Percentiles rank a stretch among this genome's conserved stretches.
These are phyloP conservation scores for Sordariomycetes sp. DNA, from an alignment of 2,329 filamentous ascomycete species.

Conservation along the genomic window DNA sequence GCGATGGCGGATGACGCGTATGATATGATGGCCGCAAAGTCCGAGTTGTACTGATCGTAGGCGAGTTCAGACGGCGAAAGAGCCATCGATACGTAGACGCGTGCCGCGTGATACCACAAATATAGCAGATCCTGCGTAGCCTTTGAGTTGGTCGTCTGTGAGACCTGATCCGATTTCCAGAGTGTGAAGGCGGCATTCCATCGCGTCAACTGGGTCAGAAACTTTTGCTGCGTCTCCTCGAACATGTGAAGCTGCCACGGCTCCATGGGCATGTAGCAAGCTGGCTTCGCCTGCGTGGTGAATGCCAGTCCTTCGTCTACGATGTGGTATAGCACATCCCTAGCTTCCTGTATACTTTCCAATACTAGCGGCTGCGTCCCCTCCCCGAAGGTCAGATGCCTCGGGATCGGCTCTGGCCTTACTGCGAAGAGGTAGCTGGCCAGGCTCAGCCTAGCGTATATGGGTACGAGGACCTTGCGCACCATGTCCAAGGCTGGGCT, in stretches of 20 bases:
- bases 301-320: constrained; percentile 30
- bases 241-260: constrained; percentile 15
- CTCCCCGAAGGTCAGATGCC: constrained; percentile 22
- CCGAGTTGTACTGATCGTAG: constrained; percentile 22
- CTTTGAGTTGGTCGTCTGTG: constrained; percentile 9
- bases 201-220: constrained; percentile 17
- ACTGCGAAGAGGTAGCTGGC: constrained; percentile 31
- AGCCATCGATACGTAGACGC: constrained; percentile 22
- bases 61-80: constrained; percentile 19
- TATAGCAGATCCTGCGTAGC: constrained; percentile 18
- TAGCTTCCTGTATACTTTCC: constrained; percentile 19
- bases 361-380: constrained; percentile 22
- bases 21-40: constrained; percentile 26
- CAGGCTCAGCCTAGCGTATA: constrained; percentile 32
- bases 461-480: constrained; percentile 29
- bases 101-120: constrained; percentile 24
- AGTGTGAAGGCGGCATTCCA: constrained; percentile 22
- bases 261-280: constrained; percentile 16
- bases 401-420: constrained; percentile 27
- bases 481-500: constrained; percentile 24
- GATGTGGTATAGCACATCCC: constrained; percentile 23
- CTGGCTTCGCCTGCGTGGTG: constrained; percentile 14
- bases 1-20: constrained; percentile 19
- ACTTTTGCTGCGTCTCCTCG: constrained; percentile 19
- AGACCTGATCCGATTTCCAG: constrained; percentile 11